Base-by-base conservation (phyloP, 1,139 yeast genomes). In the Eremothecium gossypii region DNA sequence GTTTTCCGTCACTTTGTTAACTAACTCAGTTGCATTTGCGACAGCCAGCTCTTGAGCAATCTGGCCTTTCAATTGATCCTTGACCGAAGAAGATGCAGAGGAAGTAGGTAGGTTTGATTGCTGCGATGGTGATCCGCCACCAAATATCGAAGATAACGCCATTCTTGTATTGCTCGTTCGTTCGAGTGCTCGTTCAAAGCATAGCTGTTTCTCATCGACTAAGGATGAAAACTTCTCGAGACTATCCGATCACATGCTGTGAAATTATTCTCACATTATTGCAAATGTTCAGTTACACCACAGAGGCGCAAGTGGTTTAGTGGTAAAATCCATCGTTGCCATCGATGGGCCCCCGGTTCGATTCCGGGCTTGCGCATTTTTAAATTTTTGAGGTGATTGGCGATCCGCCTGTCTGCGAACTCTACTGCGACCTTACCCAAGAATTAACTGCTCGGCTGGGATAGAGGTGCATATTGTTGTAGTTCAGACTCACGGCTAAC, bases 1-100 rank as follows among this genome's bases (percentile, higher is more conserved):
- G 68, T 84, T 83, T 53, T 81, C 89, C n/a, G 95, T 81, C 61
- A 85, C 75, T 57, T 84, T 82, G 65, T 80, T 81, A 36, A 87
- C 94, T 45, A 87, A 69, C 57, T 85, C 91, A 3, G 93, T 80
- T 32, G 95, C 96, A 64, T 86, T 85, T 20, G 87, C 91, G 27
- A 86, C 77, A 1, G 95, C 96, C 48, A 87, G 69, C 59, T 87
- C 96, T 59, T 80, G 86, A 33, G 80, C 69, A 48, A 87, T 79
- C 58, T 83, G 87, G 30, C 72, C 70, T 61, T 84, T 83, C 45
- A 86, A 68, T 57, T 80, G 77, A 37, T 72, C 71, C 58, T 80
- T 80, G 42, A 73, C 51, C 45, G 69, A 63, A 26, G 58, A 59
- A 13, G 58, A 55, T 11, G 58, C 46, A 26, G 55, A 30, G 30